Evolutionary conservation across 345 rosid genomes (phyloP), one percentile per base, ranked within the genome.

Genomic region (Salix koriyanagi): DNA sequence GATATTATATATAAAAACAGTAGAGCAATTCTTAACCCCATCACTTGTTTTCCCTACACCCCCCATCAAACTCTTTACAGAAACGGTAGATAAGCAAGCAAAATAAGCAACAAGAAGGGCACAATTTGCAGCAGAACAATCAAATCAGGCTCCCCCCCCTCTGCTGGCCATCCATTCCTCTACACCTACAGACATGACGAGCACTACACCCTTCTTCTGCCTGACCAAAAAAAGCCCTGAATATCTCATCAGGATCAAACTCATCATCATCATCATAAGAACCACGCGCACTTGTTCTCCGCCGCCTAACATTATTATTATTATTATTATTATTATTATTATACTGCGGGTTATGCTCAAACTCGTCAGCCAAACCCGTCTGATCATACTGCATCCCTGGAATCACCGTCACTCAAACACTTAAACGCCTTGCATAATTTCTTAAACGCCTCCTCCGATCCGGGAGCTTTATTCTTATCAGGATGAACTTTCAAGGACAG

Each of bases 401-500:
- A 90, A 76, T 78, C 83, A 42, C 74, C 84, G 77, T 92, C 91
- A 54, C 94, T 94, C 86, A 92, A 83, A 81, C 98, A 92, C 77
- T 84, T 89, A 64, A 94, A 94, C 0, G 97, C 98, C 73, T 81
- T 91, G 19, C 87, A 83, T 16, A 94, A 88, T 79, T 84, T 88
- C 90, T 90, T 94, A 82, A 94, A 94, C 0, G 97, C 97, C 72
- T 92, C 97, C 81, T 92, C 98, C 5, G 97, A 88, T 19, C 97
- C 98, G 0, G 97, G 98, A 3, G 96, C 96, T 87, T 90, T 90
- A 79, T 92, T 94, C 88, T 94, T 94, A 84, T 94, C 98, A 0
- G 98, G 98, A 48, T 94, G 98, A 84, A 94, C 97, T 84, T 88
- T 94, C 89, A 94, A 79, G 0, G 97, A 94, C 87, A 94, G 65